phyloP scores from a whole-genome alignment of 140 eudicot genomes.

The Ambrosia hybrid region DNA sequence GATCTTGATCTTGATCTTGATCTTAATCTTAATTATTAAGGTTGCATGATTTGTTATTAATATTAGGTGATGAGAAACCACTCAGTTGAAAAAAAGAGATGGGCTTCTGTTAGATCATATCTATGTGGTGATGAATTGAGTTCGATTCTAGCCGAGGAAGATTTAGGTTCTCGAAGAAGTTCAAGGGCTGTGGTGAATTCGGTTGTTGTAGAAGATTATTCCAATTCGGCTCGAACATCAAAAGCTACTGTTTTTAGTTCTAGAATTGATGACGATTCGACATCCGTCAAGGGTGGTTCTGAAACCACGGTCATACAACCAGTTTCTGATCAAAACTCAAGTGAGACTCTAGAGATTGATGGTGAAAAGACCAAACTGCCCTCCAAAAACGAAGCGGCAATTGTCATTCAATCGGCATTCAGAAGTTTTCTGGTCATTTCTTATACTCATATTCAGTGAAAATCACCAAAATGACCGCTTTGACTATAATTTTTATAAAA shows the following conservation, averaged over 20 bases:
- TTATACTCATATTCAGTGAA: slow-evolving; percentile 1
- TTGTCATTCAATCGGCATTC: slow-evolving; percentile 72
- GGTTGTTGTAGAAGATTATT: slow-evolving; percentile 35
- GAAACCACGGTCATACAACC: slow-evolving; percentile 74
- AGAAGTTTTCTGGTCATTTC: slow-evolving; percentile 67
- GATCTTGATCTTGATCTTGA: neutral
- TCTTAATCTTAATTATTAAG: neutral
- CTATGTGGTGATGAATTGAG: slow-evolving; percentile 80
- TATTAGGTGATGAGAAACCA: slow-evolving; percentile 48
- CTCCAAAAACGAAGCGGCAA: slow-evolving; percentile 63
- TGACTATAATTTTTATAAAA: too few species aligned
- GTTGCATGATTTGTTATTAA: neutral
- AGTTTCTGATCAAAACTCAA: slow-evolving; percentile 9
- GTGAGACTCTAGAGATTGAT: slow-evolving; percentile 21
- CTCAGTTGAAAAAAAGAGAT: slow-evolving; percentile 52
- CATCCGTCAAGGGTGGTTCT: slow-evolving; percentile 53
- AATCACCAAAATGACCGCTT: too few species aligned
- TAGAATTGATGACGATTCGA: slow-evolving; percentile 49
- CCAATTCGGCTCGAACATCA: slow-evolving; percentile 46
- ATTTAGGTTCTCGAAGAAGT: slow-evolving; percentile 45
- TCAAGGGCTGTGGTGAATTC: slow-evolving; percentile 23
- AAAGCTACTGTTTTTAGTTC: slow-evolving; percentile 48
- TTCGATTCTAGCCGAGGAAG: slow-evolving; percentile 65
- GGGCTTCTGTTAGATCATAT: slow-evolving; percentile 74
- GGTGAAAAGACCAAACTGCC: slow-evolving; percentile 38